Evolutionary conservation across 2,329 filamentous ascomycete genomes (phyloP), one percentile per base, ranked within the genome.

Genomic region (Pseudogymnoascus sp.): DNA sequence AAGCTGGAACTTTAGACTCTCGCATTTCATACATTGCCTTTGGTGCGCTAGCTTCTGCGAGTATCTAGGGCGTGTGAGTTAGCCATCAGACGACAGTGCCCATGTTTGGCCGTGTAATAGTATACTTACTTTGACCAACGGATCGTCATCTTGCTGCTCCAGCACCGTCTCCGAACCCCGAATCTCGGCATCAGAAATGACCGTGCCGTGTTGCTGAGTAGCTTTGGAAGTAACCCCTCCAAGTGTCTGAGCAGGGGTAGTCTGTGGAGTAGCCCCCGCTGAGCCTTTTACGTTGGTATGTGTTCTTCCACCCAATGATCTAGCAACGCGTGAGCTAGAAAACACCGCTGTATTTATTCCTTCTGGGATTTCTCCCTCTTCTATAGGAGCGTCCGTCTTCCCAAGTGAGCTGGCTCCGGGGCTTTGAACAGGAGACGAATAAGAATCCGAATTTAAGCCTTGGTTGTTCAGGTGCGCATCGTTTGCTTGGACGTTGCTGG

Each of bases 1-100:
- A 91, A 0, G 94, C 89, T 1, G 94, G 94, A 0, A 99, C 92
- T 64, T 86, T 87, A 8, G 94, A 99, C 70, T 97, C 93, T 61
- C 88, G 82, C 71, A 99, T 85, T 63, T 88, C 79, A 70, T 95
- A 91, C 3, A 72, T 65, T 9, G 73, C 68, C 32, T 69, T 62
- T 59, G 70, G 65, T 28, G 70, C 62, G 28, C 60, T 37, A n/a
- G 63, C 54, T 64, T 68, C 59, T 6, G 41, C 37, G 64, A 66
- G 60, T 64, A 57, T 60, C 68, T 63, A 62, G 62, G 12, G 65
- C 34, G 60, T 70, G 38, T 66, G 75, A 77, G 74, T 81, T 71
- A 79, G 78, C 11, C 25, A 54, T 50, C 9, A 20, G 25, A 54
- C 9, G 11, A 8, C 9, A 4, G 28, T 3, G 47, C 25, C 47